Evolutionary conservation across 2,329 filamentous ascomycete species (phyloP).

Genomic region (Biscogniauxia marginata): DNA sequence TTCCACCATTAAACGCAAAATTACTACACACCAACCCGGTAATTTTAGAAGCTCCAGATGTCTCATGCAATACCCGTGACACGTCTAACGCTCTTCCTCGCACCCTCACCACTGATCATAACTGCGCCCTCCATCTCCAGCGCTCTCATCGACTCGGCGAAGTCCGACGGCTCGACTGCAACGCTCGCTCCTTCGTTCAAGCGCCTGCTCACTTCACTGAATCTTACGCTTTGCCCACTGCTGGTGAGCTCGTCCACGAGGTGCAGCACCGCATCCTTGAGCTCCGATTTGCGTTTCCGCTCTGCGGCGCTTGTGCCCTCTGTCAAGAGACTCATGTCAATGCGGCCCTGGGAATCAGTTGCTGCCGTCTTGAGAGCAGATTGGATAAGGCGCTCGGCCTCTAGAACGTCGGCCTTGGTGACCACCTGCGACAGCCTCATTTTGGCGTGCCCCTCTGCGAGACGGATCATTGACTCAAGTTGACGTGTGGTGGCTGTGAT

Average conservation of each 20-base stretch:
- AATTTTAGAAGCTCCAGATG: no score
- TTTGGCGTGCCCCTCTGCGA: constrained; percentile 93
- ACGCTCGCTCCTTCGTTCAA: constrained; percentile 70
- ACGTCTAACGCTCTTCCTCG: constrained; percentile 76
- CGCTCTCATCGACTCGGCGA: constrained; percentile 74
- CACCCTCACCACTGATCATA: constrained; percentile 79
- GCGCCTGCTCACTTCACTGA: constrained; percentile 72
- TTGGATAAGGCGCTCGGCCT: constrained; percentile 91
- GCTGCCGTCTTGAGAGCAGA: constrained; percentile 93
- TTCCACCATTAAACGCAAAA: neutral
- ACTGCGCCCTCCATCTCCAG: constrained; percentile 84
- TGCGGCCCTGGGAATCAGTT: constrained; percentile 89
- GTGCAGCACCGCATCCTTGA: constrained; percentile 75
- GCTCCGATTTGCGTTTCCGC: constrained; percentile 74
- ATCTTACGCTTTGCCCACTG: constrained; percentile 66
- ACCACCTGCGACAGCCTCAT: constrained; percentile 84
- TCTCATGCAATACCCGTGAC: constrained; percentile 53
- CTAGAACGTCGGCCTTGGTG: constrained; percentile 77
- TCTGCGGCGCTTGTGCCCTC: constrained; percentile 93
- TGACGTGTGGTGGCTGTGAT: constrained; percentile 98
- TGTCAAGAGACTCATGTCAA: constrained; percentile 94
- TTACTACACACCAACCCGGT: no score
- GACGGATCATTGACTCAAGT: constrained; percentile 96
- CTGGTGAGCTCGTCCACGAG: constrained; percentile 80
- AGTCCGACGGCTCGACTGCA: constrained; percentile 74